Conservation (phyloP, 768 basidiomycete genomes). For the Kwoniella europaea region DNA sequence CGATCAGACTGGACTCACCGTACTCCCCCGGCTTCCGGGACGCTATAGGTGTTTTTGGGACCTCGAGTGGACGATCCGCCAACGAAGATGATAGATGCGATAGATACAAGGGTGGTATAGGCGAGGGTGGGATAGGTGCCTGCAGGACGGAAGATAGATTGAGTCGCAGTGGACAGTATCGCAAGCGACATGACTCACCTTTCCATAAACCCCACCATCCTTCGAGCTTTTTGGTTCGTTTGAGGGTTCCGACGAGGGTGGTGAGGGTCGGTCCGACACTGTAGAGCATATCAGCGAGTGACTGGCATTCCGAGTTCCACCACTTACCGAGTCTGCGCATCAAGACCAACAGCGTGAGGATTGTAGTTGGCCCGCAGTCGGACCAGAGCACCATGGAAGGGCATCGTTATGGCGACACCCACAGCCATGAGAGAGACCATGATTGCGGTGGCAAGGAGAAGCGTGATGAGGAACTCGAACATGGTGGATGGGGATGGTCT, state of each 20-base stretch:
- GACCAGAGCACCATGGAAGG: slow-evolving; percentile 56
- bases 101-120: slow-evolving; percentile 51
- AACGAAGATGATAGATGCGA: slow-evolving; percentile 57
- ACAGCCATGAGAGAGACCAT: slow-evolving; percentile 52
- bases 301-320: background rate
- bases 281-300: background rate
- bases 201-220: slow-evolving; percentile 57
- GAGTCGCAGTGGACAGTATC: background rate
- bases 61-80: slow-evolving; percentile 53
- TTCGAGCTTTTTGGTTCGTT: slow-evolving; percentile 55
- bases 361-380: slow-evolving; percentile 57
- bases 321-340: slow-evolving; percentile 52
- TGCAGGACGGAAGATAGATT: background rate
- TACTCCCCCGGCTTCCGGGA: slow-evolving; percentile 56
- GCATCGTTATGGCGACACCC: slow-evolving; percentile 54
- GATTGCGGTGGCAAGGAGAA: slow-evolving; percentile 50
- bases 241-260: slow-evolving; percentile 49
- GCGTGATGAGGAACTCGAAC: slow-evolving; percentile 50
- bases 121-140: slow-evolving; percentile 51
- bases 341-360: slow-evolving; percentile 55
- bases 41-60: slow-evolving; percentile 54
- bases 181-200: slow-evolving; percentile 26
- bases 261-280: slow-evolving; percentile 57
- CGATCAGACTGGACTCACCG: slow-evolving; percentile 28
- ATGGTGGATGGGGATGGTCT: background rate